A percentile compares a stretch with the other conserved stretches of the same genome.
Conservation (phyloP, 2,329 filamentous ascomycete genomes). For the Phaeosphaeriaceae sp. region DNA sequence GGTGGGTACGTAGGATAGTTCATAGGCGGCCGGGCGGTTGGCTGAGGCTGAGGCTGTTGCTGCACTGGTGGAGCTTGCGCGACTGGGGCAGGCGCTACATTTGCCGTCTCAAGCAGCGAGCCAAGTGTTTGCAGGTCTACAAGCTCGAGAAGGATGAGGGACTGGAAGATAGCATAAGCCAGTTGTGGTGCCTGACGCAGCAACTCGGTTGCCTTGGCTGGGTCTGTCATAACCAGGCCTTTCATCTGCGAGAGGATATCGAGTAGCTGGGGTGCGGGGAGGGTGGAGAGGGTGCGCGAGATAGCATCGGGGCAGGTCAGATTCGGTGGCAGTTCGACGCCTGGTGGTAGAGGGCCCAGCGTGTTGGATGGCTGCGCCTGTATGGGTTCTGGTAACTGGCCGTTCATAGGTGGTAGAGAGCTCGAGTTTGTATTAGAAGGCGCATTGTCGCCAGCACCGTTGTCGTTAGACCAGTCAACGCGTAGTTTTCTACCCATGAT, state of each 20-base stretch:
- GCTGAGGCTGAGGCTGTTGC: slow-evolving; percentile 45
- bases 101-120: slow-evolving; percentile 72
- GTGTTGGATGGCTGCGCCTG: slow-evolving; percentile 54
- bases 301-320: slow-evolving; percentile 89
- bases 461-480: slow-evolving; percentile 96
- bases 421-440: slow-evolving; percentile 41
- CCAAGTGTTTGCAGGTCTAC: slow-evolving; percentile 84
- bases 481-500: slow-evolving; percentile 93
- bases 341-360: slow-evolving; percentile 82
- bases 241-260: slow-evolving; percentile 97
- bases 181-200: slow-evolving; percentile 90
- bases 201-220: slow-evolving; percentile 82
- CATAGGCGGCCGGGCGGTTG: slow-evolving; percentile 37
- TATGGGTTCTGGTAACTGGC: slow-evolving; percentile 48
- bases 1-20: slow-evolving; percentile 48
- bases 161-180: slow-evolving; percentile 93
- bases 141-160: slow-evolving; percentile 88
- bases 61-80: slow-evolving; percentile 47
- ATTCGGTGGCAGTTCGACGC: slow-evolving; percentile 81
- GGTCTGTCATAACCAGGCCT: slow-evolving; percentile 79
- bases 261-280: slow-evolving; percentile 86
- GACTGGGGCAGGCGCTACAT: slow-evolving; percentile 36
- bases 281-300: slow-evolving; percentile 83
- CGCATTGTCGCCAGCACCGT: slow-evolving; percentile 67
- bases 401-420: slow-evolving; percentile 53